Evolutionary conservation across 371 early-diverging fungal genomes (phyloP), one percentile per base, ranked within the genome.

Genomic region (Furculomyces boomerangus): DNA sequence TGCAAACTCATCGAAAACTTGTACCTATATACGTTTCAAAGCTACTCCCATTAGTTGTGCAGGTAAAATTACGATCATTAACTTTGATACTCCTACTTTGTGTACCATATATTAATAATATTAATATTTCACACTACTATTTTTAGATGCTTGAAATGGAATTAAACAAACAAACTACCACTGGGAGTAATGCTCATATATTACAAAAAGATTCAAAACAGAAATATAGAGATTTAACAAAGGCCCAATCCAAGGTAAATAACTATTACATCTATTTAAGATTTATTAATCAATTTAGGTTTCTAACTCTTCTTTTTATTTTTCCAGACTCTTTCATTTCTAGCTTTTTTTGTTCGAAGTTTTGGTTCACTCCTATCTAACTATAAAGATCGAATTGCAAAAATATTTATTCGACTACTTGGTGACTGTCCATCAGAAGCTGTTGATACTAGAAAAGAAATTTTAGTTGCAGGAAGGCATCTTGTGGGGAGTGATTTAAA

Each of bases 361-460:
- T 90, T 89, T 50, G 77, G 80, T 14, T 60, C 67, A 20, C 61
- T 78, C 13, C 64, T 92, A 46, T 70, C 78, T 41, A 83, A 84
- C 16, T 80, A 84, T 62, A 79, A 88, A 62, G 71, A 80, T 18
- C 76, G 76, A 24, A 88, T 98, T 26, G 90, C 98, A 0, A 84
- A 86, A 20, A 80, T 86, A 56, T 86, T 93, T 5, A 75, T 96
- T 30, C 75, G 83, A 10, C 69, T 98, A 29, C 66, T 97, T 64
- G 74, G 86, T 52, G 86, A 87, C 55, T 94, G 94, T 60, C 98
- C 98, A 0, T 81, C 91, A 1, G 98, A 96, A 60, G 83, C 93
- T 14, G 81, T 90, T 0, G 79, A 85, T 1, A 89, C 91, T 0
- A 68, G 96, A 73, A 93, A 93, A 74, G 98, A 98, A 62, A 71